Percentiles rank a stretch among this genome's conserved stretches.
Conservation (phyloP, 140 eudicot species). For the Ambrosia hybrid region DNA sequence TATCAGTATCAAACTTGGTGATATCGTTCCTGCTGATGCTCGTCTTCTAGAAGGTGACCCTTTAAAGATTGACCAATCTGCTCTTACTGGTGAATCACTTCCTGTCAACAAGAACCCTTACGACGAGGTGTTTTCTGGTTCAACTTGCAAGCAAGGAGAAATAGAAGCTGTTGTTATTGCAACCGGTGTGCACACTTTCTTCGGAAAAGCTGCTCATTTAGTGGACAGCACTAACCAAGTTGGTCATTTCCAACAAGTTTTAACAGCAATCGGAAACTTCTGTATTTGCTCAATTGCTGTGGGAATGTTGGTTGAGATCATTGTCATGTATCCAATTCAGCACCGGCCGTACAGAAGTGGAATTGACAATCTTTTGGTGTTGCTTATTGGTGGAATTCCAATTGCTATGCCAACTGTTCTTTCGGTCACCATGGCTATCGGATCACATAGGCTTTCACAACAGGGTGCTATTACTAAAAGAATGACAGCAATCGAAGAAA, state of each 20-base stretch:
- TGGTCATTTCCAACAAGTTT: conserved; percentile 52
- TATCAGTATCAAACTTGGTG: conserved; percentile 55
- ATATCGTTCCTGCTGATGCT: conserved; percentile 55
- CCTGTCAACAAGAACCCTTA: conserved; percentile 53
- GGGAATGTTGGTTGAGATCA: conserved; percentile 46
- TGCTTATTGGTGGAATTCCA: conserved; percentile 69
- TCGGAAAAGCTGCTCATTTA: conserved; percentile 56
- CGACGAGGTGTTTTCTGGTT: conserved; percentile 54
- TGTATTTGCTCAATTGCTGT: conserved; percentile 50
- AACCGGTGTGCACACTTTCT: conserved; percentile 52
- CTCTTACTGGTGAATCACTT: conserved; percentile 54
- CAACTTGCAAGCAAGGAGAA: conserved; percentile 58
- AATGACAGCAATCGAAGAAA: conserved; percentile 97
- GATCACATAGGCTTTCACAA: conserved; percentile 86
- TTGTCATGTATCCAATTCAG: conserved; percentile 57
- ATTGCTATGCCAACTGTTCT: conserved; percentile 95
- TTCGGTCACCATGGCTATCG: conserved; percentile 95
- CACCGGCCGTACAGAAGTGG: conserved; percentile 44
- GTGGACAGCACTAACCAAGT: conserved; percentile 53
- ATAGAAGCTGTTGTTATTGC: conserved; percentile 56
- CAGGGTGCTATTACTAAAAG: conserved; percentile 93
- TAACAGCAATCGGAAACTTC: conserved; percentile 52
- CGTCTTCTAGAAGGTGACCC: conserved; percentile 58
- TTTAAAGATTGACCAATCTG: conserved; percentile 54
- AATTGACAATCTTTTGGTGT: conserved; percentile 49